phyloP scores from a whole-genome alignment of 2,329 filamentous ascomycete genomes.

The Colletotrichum chrysophilum region DNA sequence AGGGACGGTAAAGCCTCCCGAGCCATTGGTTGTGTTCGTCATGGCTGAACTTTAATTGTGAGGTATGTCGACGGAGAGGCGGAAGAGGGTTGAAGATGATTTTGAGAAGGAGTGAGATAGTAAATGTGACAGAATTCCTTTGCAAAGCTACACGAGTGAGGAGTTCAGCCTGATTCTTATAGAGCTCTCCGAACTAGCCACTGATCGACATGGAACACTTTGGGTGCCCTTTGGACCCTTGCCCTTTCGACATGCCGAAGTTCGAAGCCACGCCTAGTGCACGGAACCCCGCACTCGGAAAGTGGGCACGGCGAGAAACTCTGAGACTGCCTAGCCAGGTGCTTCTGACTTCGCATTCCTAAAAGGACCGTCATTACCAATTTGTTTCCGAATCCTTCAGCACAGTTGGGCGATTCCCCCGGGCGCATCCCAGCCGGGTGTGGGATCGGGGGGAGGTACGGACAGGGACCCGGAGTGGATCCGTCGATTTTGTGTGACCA shows the following conservation, averaged over 20 bases:
- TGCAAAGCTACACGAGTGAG: not conserved
- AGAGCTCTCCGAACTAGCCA: not conserved
- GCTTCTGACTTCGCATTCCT: not conserved
- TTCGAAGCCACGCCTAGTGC: conserved; percentile 9
- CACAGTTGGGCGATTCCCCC: not conserved
- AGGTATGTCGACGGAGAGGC: not conserved
- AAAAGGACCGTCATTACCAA: not conserved
- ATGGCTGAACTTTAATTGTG: not conserved
- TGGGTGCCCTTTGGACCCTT: not conserved
- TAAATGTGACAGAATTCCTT: fast-evolving
- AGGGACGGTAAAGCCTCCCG: conserved; percentile 32
- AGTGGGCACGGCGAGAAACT: conserved; percentile 9
- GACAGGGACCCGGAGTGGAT: not conserved
- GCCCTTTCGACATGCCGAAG: conserved; percentile 13
- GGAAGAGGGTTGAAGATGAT: not conserved
- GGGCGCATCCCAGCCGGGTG: not conserved
- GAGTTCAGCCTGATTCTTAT: not conserved
- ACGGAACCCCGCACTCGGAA: conserved; percentile 18
- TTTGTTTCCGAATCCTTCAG: not conserved
- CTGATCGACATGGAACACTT: not conserved
- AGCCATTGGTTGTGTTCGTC: not conserved
- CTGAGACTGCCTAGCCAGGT: not conserved
- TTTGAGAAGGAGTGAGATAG: not conserved
- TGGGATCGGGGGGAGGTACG: not conserved
- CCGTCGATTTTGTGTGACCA: not conserved